phyloP scores from a whole-genome alignment of 352 stramenopile genomes.

The Aphanomyces cochlioides region DNA sequence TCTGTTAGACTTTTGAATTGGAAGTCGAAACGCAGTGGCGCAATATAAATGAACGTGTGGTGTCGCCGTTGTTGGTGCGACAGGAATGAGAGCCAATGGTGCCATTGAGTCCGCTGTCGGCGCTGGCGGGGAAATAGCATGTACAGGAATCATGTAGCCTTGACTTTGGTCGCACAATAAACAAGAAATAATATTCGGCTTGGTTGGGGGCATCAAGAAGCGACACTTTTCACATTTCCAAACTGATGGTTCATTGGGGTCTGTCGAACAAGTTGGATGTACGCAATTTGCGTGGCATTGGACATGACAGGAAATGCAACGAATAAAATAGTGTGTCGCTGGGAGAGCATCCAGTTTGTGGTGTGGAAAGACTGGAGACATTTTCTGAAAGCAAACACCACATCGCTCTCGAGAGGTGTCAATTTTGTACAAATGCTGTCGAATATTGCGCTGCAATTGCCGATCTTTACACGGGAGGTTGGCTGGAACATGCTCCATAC shows the following conservation, averaged over 20 bases:
- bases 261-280: slow-evolving; percentile 59
- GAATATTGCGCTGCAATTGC: slow-evolving; percentile 28
- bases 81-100: background rate
- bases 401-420: slow-evolving; percentile 48
- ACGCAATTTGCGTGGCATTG: slow-evolving; percentile 77
- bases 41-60: slow-evolving; percentile 21
- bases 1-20: slow-evolving; percentile 2
- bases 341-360: slow-evolving; percentile 40
- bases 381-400: slow-evolving; percentile 72
- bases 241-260: slow-evolving; percentile 63
- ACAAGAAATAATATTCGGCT: slow-evolving; percentile 42
- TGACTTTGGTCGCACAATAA: slow-evolving; percentile 58
- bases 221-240: slow-evolving; percentile 84
- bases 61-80: background rate
- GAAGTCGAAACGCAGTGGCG: slow-evolving; percentile 11
- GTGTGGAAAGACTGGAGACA: slow-evolving; percentile 32
- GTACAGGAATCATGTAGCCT: slow-evolving; percentile 73
- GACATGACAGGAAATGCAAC: slow-evolving; percentile 81
- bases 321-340: slow-evolving; percentile 65
- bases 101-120: background rate
- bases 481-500: slow-evolving; percentile 49
- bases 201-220: slow-evolving; percentile 39
- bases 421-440: slow-evolving; percentile 4
- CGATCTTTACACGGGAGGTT: slow-evolving; percentile 47
- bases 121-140: background rate